phyloP scores from a whole-genome alignment of 2,329 filamentous ascomycete genomes.

The Chrysosporium queenslandicum region DNA sequence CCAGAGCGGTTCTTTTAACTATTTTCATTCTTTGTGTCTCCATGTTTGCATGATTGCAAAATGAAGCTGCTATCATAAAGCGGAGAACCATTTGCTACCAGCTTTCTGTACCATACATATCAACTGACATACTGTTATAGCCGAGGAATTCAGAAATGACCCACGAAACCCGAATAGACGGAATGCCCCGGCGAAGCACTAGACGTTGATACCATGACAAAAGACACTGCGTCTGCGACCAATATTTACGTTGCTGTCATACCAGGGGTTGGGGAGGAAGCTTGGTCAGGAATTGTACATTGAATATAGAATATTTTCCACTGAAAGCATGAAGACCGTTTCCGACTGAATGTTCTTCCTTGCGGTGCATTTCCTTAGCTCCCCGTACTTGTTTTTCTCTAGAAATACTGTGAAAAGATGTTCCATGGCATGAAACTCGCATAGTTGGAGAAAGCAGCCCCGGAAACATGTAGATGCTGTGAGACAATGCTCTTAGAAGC shows the following conservation, averaged over 20 bases:
- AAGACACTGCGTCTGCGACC: not conserved
- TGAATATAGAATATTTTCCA: conserved; percentile 17
- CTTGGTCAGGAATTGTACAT: conserved; percentile 15
- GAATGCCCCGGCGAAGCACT: conserved; percentile 28
- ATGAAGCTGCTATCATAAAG: too few species aligned
- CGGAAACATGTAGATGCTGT: too few species aligned
- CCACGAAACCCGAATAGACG: conserved; percentile 59
- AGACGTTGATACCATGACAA: conserved; percentile 17
- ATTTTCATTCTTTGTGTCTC: too few species aligned
- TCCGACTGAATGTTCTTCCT: not conserved
- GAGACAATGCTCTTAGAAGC: too few species aligned
- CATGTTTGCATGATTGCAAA: too few species aligned
- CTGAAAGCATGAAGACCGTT: conserved; percentile 3
- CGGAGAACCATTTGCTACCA: too few species aligned
- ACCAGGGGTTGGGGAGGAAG: not conserved
- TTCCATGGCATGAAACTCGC: too few species aligned
- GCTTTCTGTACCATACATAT: not conserved
- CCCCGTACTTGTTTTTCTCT: too few species aligned
- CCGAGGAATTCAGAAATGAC: conserved; percentile 94
- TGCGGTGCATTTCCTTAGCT: not conserved
- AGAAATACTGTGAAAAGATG: too few species aligned
- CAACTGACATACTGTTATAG: conserved; percentile 62
- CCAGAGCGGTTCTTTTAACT: not conserved
- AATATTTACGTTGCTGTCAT: not conserved
- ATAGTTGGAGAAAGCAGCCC: too few species aligned